Conservation (phyloP, 352 stramenopile genomes). For the Globisporangium uncinulatum region DNA sequence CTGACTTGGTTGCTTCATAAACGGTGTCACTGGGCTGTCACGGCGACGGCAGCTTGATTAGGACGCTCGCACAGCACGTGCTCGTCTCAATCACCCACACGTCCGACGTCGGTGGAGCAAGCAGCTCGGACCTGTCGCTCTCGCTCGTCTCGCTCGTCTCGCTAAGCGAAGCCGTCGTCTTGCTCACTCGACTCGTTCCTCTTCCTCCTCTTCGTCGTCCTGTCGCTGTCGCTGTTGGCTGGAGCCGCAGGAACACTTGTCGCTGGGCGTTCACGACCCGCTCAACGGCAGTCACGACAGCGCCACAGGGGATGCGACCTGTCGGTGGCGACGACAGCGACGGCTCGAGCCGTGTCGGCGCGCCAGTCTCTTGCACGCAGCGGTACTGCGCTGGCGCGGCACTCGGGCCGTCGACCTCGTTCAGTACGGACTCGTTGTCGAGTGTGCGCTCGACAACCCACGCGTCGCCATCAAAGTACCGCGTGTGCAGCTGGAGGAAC, state of each 20-base stretch:
- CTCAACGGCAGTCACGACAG: slow-evolving; percentile 45
- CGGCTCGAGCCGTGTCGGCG: slow-evolving; percentile 48
- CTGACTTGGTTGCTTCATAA: background rate
- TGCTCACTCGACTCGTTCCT: background rate
- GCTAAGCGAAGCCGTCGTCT: background rate
- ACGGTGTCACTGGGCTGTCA: background rate
- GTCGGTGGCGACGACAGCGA: slow-evolving; percentile 51
- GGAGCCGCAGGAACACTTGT: slow-evolving; percentile 49
- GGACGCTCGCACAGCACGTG: slow-evolving; percentile 70
- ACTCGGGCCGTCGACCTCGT: slow-evolving; percentile 48
- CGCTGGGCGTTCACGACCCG: slow-evolving; percentile 54
- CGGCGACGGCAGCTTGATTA: slow-evolving; percentile 34
- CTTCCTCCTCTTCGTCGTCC: no score
- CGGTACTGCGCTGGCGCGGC: slow-evolving; percentile 30
- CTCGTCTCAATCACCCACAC: slow-evolving; percentile 77
- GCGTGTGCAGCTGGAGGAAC: slow-evolving; percentile 50
- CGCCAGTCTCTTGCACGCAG: slow-evolving; percentile 65
- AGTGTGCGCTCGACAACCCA: slow-evolving; percentile 73
- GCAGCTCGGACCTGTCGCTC: background rate
- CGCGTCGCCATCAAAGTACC: slow-evolving; percentile 63
- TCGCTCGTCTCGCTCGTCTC: background rate
- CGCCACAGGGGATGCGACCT: slow-evolving; percentile 48
- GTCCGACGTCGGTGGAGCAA: background rate
- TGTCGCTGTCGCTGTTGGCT: background rate
- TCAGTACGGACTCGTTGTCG: slow-evolving; percentile 74